A percentile compares a stretch with the other conserved stretches of the same genome.
Conservation (phyloP, 225 moss, liverwort and hornwort genomes). For the Bryoerythrophyllum caledonicum region DNA sequence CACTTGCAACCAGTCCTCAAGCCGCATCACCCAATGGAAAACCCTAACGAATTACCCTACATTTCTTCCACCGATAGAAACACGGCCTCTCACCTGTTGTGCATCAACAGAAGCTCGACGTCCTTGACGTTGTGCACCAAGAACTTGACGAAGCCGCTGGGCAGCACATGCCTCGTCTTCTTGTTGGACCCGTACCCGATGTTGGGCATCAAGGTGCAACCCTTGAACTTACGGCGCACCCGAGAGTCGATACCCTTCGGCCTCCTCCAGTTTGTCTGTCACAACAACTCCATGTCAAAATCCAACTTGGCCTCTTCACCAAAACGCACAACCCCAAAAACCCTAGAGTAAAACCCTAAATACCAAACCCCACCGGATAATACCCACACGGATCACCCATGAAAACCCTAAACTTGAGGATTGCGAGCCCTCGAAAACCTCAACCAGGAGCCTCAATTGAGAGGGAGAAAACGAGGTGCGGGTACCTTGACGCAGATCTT, state of each 20-base stretch:
- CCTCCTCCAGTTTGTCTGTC: constrained; percentile 82
- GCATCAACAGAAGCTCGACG: constrained; percentile 84
- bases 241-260: constrained; percentile 90
- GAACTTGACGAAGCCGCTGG: constrained; percentile 84
- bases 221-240: constrained; percentile 92
- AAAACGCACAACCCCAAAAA: background rate
- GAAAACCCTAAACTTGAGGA: background rate
- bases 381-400: background rate
- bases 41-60: background rate
- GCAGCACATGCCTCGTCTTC: constrained; percentile 86
- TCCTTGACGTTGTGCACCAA: constrained; percentile 87
- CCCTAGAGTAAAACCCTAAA: background rate
- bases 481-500: constrained; percentile 82
- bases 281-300: background rate
- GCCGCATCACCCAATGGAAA: background rate
- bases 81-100: constrained; percentile 52
- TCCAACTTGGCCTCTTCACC: background rate
- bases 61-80: background rate
- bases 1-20: constrained; percentile 23
- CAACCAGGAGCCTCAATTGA: background rate
- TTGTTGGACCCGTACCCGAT: constrained; percentile 94
- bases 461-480: background rate
- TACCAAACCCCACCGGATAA: background rate
- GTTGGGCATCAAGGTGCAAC: constrained; percentile 80
- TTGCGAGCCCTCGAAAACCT: background rate